These are phyloP conservation scores for Daldinia caldariorum DNA, from an alignment of 495 filamentous ascomycete genomes.

Conservation along the genomic window DNA sequence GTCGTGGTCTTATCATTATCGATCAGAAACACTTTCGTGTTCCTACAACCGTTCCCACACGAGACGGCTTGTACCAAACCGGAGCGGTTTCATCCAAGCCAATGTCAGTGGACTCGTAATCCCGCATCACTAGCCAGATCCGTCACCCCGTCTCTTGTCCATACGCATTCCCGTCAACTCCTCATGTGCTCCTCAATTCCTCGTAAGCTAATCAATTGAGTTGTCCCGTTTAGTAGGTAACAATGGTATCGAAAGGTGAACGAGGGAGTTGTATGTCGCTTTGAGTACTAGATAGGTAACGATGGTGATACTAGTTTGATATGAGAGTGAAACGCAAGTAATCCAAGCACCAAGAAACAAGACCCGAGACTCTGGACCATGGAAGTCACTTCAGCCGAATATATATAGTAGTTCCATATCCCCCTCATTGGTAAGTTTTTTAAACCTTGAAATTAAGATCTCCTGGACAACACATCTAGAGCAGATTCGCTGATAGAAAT, in stretches of 20 bases:
- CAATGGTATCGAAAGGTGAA: constrained; percentile 1
- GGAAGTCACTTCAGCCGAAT: constrained; percentile 26
- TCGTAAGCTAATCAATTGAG: background rate
- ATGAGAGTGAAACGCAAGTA: constrained; percentile 7
- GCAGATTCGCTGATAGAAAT: constrained; percentile 19
- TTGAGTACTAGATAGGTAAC: background rate
- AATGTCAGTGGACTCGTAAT: constrained; percentile 6
- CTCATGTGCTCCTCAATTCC: background rate
- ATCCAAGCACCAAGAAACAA: constrained; percentile 12
- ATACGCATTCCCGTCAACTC: constrained; percentile 6
- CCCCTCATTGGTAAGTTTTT: constrained; percentile 16
- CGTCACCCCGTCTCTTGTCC: background rate
- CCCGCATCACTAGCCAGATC: constrained; percentile 5
- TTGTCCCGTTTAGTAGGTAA: background rate
- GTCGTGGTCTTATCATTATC: constrained; percentile 26
- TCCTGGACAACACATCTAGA: constrained; percentile 13
- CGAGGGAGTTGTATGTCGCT: constrained; percentile 6
- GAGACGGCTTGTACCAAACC: constrained; percentile 8
- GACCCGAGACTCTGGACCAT: constrained; percentile 1
- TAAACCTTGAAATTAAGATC: constrained; percentile 27
- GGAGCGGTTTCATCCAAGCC: constrained; percentile 3
- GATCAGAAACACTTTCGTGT: constrained; percentile 7
- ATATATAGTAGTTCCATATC: constrained; percentile 31
- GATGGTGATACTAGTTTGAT: constrained; percentile 27
- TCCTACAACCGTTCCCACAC: background rate